Conservation (phyloP, 148 eudicot genomes). For the Arbutus unedo region DNA sequence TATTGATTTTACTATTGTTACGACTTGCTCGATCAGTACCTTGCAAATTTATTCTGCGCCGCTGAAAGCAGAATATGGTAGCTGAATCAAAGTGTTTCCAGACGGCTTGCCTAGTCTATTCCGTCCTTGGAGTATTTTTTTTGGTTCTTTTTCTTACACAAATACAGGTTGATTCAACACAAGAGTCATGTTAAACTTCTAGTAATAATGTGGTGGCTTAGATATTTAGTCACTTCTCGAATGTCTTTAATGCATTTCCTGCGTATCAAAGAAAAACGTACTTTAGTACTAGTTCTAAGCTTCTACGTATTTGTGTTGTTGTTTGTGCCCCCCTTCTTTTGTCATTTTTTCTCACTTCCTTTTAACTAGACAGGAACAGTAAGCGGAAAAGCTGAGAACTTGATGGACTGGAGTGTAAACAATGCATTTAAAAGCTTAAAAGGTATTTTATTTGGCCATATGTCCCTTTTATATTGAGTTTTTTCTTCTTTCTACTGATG, state of each 20-base stretch:
- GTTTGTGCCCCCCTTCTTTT: not conserved
- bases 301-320: not conserved
- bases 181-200: not conserved
- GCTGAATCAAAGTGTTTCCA: not conserved
- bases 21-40: not conserved
- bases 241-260: not conserved
- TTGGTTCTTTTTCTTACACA: not conserved
- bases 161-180: not conserved
- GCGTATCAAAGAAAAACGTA: not conserved
- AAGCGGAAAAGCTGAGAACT: conserved; percentile 25
- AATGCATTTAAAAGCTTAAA: conserved; percentile 45
- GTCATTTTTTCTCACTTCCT: not conserved
- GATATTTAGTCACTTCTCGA: not conserved
- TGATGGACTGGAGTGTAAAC: conserved; percentile 57
- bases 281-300: not conserved
- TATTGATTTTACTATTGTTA: not conserved
- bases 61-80: not conserved
- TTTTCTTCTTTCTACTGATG: not conserved
- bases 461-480: too few species aligned
- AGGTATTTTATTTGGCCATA: conserved; percentile 27
- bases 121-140: not conserved
- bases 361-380: conserved; percentile 23
- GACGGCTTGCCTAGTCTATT: not conserved
- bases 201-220: not conserved
- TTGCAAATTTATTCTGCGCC: not conserved